A percentile compares a stretch with the other conserved stretches of the same genome.
These are phyloP conservation scores for Castanopsis chinensis DNA, from an alignment of 306 rosid species.

Conservation along the genomic window DNA sequence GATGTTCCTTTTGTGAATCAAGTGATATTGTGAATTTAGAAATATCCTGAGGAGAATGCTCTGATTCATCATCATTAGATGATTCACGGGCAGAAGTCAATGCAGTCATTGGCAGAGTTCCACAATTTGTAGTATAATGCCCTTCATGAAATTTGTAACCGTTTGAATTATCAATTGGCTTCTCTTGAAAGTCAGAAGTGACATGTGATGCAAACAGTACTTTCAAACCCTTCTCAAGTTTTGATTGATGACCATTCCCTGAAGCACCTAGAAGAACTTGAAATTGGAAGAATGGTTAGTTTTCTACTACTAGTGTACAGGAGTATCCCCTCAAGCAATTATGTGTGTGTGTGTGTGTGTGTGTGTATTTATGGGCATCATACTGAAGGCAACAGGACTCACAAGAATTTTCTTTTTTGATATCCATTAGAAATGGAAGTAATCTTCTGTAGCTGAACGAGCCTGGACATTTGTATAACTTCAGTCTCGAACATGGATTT, in stretches of 20 bases:
- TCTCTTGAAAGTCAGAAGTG: constrained; percentile 21
- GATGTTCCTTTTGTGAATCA: constrained; percentile 25
- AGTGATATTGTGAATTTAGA: constrained; percentile 15
- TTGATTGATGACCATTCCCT: constrained; percentile 17
- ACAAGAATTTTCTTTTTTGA: constrained; percentile 30
- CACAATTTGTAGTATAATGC: constrained; percentile 17
- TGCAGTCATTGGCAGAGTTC: constrained; percentile 16
- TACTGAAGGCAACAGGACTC: constrained; percentile 20
- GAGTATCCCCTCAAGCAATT: not conserved
- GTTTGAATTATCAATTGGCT: constrained; percentile 24
- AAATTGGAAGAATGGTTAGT: constrained; percentile 7
- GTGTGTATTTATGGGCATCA: not conserved
- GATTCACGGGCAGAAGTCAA: constrained; percentile 6
- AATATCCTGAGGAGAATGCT: constrained; percentile 12
- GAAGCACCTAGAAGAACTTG: constrained; percentile 35
- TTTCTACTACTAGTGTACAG: not conserved
- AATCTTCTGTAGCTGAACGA: constrained; percentile 60
- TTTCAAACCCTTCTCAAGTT: constrained; percentile 29
- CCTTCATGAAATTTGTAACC: constrained; percentile 4
- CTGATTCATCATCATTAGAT: constrained; percentile 23
- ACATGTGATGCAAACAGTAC: constrained; percentile 12
- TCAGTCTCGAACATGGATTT: constrained; percentile 43
- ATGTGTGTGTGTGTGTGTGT: not conserved
- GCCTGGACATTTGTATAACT: constrained; percentile 44
- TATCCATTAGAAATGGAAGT: constrained; percentile 58